These are phyloP conservation scores for Blastomyces silverae DNA, from an alignment of 2,329 filamentous ascomycete genomes.

Conservation along the genomic window DNA sequence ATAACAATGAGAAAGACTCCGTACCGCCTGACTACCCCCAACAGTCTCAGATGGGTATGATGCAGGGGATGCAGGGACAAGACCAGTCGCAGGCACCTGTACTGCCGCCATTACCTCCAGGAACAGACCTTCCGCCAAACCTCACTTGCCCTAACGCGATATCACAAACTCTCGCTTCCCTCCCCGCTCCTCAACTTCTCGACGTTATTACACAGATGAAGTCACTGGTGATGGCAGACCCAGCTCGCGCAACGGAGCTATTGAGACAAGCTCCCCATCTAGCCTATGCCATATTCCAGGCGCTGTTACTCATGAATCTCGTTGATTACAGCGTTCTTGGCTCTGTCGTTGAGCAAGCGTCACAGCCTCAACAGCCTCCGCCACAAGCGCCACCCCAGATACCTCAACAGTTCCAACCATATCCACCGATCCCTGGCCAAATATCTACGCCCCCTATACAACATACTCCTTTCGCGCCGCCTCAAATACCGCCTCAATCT, in stretches of 20 bases:
- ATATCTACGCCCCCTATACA: slow-evolving; percentile 48
- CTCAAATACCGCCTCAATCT: slow-evolving; percentile 33
- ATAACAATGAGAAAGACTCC: slow-evolving; percentile 73
- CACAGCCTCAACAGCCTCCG: slow-evolving; percentile 39
- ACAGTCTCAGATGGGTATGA: slow-evolving; percentile 29
- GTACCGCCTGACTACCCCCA: slow-evolving; percentile 47
- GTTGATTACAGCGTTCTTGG: slow-evolving; percentile 78
- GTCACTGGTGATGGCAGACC: slow-evolving; percentile 72
- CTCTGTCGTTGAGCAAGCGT: slow-evolving; percentile 64
- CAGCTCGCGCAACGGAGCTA: slow-evolving; percentile 75
- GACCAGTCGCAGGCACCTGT: slow-evolving; percentile 40
- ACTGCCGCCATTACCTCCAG: slow-evolving; percentile 75
- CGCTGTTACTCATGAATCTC: slow-evolving; percentile 83
- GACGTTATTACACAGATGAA: slow-evolving; percentile 96
- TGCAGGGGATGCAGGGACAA: slow-evolving; percentile 34
- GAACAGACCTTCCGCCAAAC: slow-evolving; percentile 74
- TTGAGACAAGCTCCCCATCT: slow-evolving; percentile 86
- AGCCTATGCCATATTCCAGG: slow-evolving; percentile 90
- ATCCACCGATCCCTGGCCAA: slow-evolving; percentile 39
- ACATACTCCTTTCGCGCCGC: slow-evolving; percentile 37
- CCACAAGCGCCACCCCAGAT: slow-evolving; percentile 34
- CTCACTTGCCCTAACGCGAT: slow-evolving; percentile 85
- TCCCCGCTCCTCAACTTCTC: slow-evolving; percentile 81
- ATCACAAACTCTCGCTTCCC: slow-evolving; percentile 77
- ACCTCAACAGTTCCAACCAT: slow-evolving; percentile 35